Evolutionary conservation across 371 early-diverging fungal genomes (phyloP).

Genomic region (Mortierella sp.): DNA sequence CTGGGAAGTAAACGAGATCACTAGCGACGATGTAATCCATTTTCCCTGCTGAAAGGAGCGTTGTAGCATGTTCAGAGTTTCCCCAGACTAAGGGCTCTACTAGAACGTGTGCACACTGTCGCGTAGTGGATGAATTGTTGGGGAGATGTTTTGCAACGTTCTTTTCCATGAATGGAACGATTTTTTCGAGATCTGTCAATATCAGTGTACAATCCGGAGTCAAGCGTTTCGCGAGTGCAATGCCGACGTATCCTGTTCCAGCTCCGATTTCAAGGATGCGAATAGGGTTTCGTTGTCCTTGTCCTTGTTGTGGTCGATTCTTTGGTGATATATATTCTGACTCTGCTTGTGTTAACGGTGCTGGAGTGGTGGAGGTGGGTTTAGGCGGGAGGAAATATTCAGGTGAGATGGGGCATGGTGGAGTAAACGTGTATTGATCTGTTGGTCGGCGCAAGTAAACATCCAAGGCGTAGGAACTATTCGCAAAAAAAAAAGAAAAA

Average conservation of each 20-base stretch:
- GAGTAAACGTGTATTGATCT: slow-evolving; percentile 29
- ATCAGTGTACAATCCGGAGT: slow-evolving; percentile 55
- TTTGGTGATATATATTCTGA: not conserved
- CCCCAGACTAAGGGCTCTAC: slow-evolving; percentile 70
- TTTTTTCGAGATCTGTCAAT: slow-evolving; percentile 69
- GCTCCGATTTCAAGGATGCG: slow-evolving; percentile 56
- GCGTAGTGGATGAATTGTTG: not conserved
- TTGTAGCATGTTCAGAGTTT: slow-evolving; percentile 53
- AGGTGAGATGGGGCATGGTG: slow-evolving; percentile 36
- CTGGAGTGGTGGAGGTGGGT: not conserved
- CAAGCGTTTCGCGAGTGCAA: slow-evolving; percentile 64
- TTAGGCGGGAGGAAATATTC: slow-evolving; percentile 22
- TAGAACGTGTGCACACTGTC: slow-evolving; percentile 31
- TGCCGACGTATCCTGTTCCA: slow-evolving; percentile 72
- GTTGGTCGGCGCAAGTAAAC: slow-evolving; percentile 25
- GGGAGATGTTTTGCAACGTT: slow-evolving; percentile 54
- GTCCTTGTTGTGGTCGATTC: not conserved
- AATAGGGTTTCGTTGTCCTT: slow-evolving; percentile 10
- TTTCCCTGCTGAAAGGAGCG: slow-evolving; percentile 44
- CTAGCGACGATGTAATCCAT: slow-evolving; percentile 67
- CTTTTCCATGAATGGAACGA: slow-evolving; percentile 64
- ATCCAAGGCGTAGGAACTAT: slow-evolving; percentile 43
- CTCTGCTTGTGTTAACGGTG: not conserved
- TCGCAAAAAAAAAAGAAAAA: not conserved
- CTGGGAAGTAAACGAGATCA: slow-evolving; percentile 72